phyloP scores from a whole-genome alignment of 192 early-diverging fungal species.

The Spizellomyces punctatus region DNA sequence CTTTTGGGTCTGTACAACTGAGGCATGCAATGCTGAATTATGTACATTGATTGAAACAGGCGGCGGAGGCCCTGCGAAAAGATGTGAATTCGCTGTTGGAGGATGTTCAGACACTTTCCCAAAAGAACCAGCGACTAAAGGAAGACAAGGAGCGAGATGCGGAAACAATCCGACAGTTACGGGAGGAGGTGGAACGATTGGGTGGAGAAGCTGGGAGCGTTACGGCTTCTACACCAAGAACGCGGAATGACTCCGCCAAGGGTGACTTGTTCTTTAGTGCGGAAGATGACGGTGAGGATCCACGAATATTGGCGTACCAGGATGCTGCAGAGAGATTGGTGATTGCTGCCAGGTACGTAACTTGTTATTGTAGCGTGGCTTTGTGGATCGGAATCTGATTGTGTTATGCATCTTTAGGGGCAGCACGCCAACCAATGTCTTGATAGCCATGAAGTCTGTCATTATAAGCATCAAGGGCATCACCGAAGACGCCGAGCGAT shows the following conservation, averaged over 20 bases:
- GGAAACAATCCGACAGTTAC: conserved; percentile 14
- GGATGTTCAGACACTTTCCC: conserved; percentile 37
- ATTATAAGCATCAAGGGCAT: conserved; percentile 38
- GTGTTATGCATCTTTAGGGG: background rate
- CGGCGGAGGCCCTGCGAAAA: conserved; percentile 27
- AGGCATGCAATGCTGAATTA: background rate
- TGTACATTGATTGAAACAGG: conserved; percentile 1
- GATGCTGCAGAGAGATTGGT: conserved; percentile 17
- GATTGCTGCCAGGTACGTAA: background rate
- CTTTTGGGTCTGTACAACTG: background rate
- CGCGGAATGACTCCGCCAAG: conserved; percentile 21
- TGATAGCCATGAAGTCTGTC: conserved; percentile 37
- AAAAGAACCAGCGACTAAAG: conserved; percentile 29
- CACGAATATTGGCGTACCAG: conserved; percentile 8
- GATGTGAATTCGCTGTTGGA: conserved; percentile 34
- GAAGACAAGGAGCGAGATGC: conserved; percentile 22
- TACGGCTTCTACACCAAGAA: conserved; percentile 13
- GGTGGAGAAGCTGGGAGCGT: background rate
- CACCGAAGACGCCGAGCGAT: conserved; percentile 39
- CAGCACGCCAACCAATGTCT: conserved; percentile 11
- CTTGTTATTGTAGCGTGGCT: too few relatives aligned
- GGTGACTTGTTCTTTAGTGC: conserved; percentile 19
- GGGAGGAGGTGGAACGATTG: conserved; percentile 2
- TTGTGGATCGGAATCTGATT: too few relatives aligned
- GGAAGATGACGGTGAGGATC: conserved; percentile 1